Evolutionary conservation across 495 filamentous ascomycete genomes (phyloP).

Genomic region (Letharia lupina): DNA sequence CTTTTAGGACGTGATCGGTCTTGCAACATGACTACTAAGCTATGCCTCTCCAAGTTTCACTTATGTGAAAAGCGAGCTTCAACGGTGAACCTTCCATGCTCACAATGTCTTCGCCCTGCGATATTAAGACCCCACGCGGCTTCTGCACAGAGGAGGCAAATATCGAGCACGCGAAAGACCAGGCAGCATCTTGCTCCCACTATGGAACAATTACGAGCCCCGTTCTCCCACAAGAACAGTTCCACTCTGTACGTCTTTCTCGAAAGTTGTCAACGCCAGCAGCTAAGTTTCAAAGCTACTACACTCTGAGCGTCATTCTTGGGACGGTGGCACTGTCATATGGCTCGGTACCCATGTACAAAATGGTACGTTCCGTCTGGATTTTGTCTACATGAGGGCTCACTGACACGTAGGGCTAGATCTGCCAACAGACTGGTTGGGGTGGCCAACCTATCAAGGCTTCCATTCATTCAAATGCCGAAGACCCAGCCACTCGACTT

Average conservation of each 20-base stretch:
- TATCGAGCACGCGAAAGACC: conserved; percentile 15
- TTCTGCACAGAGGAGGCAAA: conserved; percentile 11
- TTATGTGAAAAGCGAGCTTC: not conserved
- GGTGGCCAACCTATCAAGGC: conserved; percentile 86
- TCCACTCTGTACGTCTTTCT: conserved; percentile 23
- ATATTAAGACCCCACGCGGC: not conserved
- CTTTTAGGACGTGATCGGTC: not conserved
- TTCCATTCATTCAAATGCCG: conserved; percentile 53
- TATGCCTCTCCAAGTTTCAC: not conserved
- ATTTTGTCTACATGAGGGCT: not conserved
- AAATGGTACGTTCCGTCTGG: conserved; percentile 57
- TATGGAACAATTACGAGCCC: conserved; percentile 23
- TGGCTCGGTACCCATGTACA: conserved; percentile 94
- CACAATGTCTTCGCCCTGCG: not conserved
- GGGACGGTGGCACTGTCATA: conserved; percentile 90
- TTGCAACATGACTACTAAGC: not conserved
- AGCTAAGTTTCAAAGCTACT: conserved; percentile 50
- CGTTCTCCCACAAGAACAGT: conserved; percentile 25
- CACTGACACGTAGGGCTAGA: conserved; percentile 39
- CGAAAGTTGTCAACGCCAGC: not conserved
- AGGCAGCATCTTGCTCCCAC: conserved; percentile 25
- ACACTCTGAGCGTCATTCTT: conserved; percentile 75
- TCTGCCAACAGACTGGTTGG: conserved; percentile 95
- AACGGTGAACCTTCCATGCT: not conserved
- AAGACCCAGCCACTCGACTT: conserved; percentile 64